Conservation (phyloP, 305 asterid genomes). For the Rubia peregrina region DNA sequence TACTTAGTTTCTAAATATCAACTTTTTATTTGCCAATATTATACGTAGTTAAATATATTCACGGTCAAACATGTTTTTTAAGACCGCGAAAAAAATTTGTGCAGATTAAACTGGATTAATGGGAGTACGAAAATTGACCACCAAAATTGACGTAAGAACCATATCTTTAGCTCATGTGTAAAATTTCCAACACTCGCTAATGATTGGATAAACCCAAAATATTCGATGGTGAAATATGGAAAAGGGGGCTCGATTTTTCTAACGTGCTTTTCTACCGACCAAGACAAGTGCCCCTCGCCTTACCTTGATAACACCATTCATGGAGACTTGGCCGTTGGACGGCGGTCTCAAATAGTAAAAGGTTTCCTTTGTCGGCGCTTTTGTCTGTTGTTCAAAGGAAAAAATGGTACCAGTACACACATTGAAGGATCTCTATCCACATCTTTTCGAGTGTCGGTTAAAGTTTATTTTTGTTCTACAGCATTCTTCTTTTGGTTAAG, state of each 20-base stretch:
- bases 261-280: conserved; percentile 9
- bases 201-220: not conserved
- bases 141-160: not conserved
- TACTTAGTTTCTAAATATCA: no score
- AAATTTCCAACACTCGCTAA: not conserved
- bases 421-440: no score
- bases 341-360: conserved; percentile 1
- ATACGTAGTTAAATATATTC: no score
- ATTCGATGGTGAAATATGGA: not conserved
- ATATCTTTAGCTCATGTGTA: not conserved
- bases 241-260: not conserved
- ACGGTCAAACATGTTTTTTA: no score
- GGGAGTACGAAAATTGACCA: not conserved
- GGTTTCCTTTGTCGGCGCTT: not conserved
- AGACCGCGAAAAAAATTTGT: no score
- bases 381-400: not conserved
- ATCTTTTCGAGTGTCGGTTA: no score
- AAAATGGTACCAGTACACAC: not conserved
- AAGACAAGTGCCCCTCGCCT: not conserved
- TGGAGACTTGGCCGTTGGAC: conserved; percentile 2
- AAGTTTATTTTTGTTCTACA: no score
- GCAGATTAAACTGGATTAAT: no score
- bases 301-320: not conserved
- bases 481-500: no score
- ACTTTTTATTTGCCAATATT: no score